Conservation (phyloP, 1,284 basidiomycete species). For the Spongispora temasekensis region DNA sequence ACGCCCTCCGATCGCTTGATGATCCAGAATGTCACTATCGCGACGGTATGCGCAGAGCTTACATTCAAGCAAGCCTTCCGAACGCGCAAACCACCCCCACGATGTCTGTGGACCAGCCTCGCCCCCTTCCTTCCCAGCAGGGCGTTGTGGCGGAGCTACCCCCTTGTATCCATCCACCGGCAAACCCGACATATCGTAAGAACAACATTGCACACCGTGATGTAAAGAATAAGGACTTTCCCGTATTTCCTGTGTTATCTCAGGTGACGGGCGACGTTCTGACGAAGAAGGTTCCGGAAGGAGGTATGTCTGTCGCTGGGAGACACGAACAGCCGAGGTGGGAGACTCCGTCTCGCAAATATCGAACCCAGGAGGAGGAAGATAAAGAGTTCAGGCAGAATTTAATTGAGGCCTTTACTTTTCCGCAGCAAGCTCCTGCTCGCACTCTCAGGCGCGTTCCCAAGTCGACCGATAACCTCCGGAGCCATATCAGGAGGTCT, state of each 20-base stretch:
- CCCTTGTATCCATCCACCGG: neutral
- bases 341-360: neutral
- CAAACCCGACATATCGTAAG: neutral
- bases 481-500: conserved; percentile 3
- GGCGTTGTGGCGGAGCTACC: neutral
- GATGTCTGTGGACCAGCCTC: conserved; percentile 13
- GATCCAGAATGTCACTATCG: conserved; percentile 28
- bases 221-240: neutral
- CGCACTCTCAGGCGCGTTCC: conserved; percentile 14
- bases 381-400: conserved; percentile 10
- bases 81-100: no score
- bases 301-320: neutral
- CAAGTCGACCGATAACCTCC: conserved; percentile 6
- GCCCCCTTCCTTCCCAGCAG: neutral
- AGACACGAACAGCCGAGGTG: conserved; percentile 5
- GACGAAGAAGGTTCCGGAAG: conserved; percentile 2
- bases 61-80: conserved; percentile 3
- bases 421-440: conserved; percentile 4
- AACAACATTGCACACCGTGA: neutral
- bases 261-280: conserved; percentile 15
- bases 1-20: conserved; percentile 31
- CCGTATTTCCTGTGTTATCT: conserved; percentile 18
- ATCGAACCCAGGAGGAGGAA: neutral
- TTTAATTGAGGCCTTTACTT: conserved; percentile 15
- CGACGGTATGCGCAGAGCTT: conserved; percentile 17